These are phyloP conservation scores for Colletotrichum higginsianum DNA, from an alignment of 2,329 filamentous ascomycete species.

Conservation along the genomic window DNA sequence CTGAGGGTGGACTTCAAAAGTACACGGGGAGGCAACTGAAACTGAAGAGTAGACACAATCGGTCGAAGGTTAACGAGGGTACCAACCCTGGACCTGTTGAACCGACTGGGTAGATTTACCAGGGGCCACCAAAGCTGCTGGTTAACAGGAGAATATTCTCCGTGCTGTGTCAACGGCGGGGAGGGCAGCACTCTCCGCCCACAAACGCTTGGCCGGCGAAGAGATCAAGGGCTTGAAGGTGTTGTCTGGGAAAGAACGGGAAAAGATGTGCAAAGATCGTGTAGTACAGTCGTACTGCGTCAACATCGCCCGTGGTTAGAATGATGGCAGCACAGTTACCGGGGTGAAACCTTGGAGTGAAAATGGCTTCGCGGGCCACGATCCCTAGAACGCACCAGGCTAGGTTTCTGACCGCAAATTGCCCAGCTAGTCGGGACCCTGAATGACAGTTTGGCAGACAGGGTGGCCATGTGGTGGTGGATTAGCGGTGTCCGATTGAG, in stretches of 20 bases:
- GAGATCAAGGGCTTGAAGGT: not conserved
- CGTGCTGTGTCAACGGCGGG: slow-evolving; percentile 4
- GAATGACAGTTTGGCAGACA: slow-evolving; percentile 30
- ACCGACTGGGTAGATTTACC: not conserved
- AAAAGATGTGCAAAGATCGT: not conserved
- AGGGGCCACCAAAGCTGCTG: not conserved
- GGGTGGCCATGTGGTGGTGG: slow-evolving; percentile 41
- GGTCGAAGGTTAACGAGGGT: not conserved
- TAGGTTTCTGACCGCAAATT: slow-evolving; percentile 21
- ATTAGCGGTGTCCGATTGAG: slow-evolving; percentile 34
- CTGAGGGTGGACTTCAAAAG: not conserved
- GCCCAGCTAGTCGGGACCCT: slow-evolving; percentile 25
- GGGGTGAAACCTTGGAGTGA: not conserved
- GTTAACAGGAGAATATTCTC: slow-evolving; percentile 6
- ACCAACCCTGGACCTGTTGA: too few relatives aligned
- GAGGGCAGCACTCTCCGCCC: not conserved
- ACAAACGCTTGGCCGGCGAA: not conserved
- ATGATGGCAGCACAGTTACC: not conserved
- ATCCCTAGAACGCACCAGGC: slow-evolving; percentile 4
- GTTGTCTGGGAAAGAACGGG: not conserved
- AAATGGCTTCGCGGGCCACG: not conserved
- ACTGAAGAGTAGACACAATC: not conserved
- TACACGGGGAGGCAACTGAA: not conserved
- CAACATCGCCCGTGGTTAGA: not conserved
- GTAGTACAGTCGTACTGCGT: not conserved